Evolutionary conservation across 78 protist species (phyloP).

Genomic region (Dictyostelium capitatum): DNA sequence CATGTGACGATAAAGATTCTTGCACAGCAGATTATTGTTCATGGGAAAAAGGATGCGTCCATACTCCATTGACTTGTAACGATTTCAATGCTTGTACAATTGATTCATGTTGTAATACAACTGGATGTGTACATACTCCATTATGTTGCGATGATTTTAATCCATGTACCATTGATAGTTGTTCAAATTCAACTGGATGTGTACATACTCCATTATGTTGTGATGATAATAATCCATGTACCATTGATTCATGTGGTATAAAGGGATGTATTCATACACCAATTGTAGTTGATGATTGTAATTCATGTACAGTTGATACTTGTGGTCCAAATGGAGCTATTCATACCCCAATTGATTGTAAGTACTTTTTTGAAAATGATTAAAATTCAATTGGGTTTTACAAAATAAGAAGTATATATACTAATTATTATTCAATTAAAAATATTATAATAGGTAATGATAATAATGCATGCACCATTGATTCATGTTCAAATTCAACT

Average conservation of each 20-base stretch:
- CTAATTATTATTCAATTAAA: too few relatives aligned
- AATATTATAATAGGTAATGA: too few relatives aligned
- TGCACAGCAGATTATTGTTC: slow-evolving; percentile 44
- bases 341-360: neutral
- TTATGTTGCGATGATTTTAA: slow-evolving; percentile 33
- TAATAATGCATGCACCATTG: slow-evolving; percentile 39
- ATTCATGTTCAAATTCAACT: neutral
- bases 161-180: slow-evolving; percentile 46
- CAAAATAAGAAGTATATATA: too few relatives aligned
- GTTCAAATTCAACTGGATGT: neutral
- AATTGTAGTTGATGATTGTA: slow-evolving; percentile 41
- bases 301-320: slow-evolving; percentile 27
- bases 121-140: neutral
- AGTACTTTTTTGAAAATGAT: too few relatives aligned
- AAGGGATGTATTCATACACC: slow-evolving; percentile 1
- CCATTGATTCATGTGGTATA: neutral
- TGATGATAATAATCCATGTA: slow-evolving; percentile 26
- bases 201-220: neutral
- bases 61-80: neutral
- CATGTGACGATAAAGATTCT: slow-evolving; percentile 3
- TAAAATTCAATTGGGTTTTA: too few relatives aligned
- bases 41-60: neutral
- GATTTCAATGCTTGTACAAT: slow-evolving; percentile 54
- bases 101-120: slow-evolving; percentile 4
- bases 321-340: neutral